A percentile compares a stretch with the other conserved stretches of the same genome.
Conservation (phyloP, 2,329 filamentous ascomycete genomes). For the Epichloe sp. region DNA sequence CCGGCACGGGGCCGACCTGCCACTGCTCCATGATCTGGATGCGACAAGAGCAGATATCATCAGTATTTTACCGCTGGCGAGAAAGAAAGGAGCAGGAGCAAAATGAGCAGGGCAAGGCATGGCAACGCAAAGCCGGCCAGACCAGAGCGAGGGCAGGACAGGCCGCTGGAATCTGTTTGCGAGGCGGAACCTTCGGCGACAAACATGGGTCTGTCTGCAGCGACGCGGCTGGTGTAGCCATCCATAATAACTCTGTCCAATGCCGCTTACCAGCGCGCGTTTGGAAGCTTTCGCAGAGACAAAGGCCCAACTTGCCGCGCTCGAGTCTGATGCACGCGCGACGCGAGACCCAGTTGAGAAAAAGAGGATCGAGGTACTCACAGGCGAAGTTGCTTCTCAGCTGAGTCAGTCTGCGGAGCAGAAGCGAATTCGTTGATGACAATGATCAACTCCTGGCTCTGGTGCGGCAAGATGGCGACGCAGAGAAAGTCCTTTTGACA, state of each 20-base stretch:
- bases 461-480: conserved; percentile 9
- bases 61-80: conserved; percentile 12
- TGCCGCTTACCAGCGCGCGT: conserved; percentile 8
- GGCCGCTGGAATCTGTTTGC: conserved; percentile 1
- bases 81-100: conserved; percentile 5
- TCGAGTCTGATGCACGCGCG: conserved; percentile 2
- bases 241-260: conserved; percentile 4
- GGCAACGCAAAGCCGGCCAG: conserved; percentile 4
- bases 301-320: background rate
- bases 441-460: conserved; percentile 9
- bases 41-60: conserved; percentile 11
- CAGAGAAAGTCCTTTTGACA: conserved; percentile 7
- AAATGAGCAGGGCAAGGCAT: conserved; percentile 3
- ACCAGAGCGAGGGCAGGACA: conserved; percentile 5
- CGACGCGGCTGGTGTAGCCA: conserved; percentile 12
- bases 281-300: conserved; percentile 5
- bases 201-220: conserved; percentile 10
- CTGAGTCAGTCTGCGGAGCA: conserved; percentile 12
- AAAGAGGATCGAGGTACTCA: conserved; percentile 19
- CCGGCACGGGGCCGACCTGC: conserved; percentile 47
- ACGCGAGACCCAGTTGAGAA: conserved; percentile 6
- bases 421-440: conserved; percentile 12
- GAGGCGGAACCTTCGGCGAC: conserved; percentile 6
- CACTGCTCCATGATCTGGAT: conserved; percentile 46
- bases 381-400: conserved; percentile 18